Percentiles rank a stretch among this genome's conserved stretches.
phyloP scores from a whole-genome alignment of 495 filamentous ascomycete genomes.

The Penicillium verhagenii region DNA sequence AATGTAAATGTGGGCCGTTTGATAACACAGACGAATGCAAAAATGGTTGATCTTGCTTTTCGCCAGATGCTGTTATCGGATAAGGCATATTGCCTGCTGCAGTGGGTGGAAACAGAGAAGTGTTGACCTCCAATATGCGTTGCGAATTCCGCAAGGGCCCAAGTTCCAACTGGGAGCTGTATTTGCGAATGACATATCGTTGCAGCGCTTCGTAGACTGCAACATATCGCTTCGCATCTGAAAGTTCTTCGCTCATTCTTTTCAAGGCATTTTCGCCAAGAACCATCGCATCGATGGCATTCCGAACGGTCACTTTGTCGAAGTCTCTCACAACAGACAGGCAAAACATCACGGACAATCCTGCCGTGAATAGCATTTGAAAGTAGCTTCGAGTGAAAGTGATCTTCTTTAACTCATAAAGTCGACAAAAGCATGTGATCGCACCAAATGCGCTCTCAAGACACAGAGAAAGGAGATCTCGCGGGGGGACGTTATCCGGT shows the following conservation, averaged over 20 bases:
- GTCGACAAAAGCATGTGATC: slow-evolving; percentile 21
- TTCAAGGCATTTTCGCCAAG: slow-evolving; percentile 13
- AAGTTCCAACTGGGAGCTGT: slow-evolving; percentile 9
- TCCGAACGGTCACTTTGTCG: slow-evolving; percentile 6
- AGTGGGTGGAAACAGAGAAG: neutral
- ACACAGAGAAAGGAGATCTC: slow-evolving; percentile 23
- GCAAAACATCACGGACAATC: slow-evolving; percentile 28
- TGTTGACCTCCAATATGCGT: neutral
- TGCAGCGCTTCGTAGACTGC: slow-evolving; percentile 27
- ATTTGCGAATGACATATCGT: slow-evolving; percentile 18
- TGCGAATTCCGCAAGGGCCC: neutral
- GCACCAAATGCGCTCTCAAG: slow-evolving; percentile 18
- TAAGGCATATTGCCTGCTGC: neutral
- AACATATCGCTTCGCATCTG: slow-evolving; percentile 27
- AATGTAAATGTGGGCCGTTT: neutral
- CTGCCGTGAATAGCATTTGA: slow-evolving; percentile 28
- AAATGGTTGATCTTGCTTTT: neutral
- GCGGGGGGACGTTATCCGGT: slow-evolving; percentile 16
- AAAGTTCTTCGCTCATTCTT: slow-evolving; percentile 18
- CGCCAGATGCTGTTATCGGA: neutral
- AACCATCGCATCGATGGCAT: slow-evolving; percentile 16
- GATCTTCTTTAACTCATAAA: slow-evolving; percentile 20
- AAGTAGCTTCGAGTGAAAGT: slow-evolving; percentile 33
- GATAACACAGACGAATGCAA: neutral
- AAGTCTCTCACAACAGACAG: slow-evolving; percentile 21